Evolutionary conservation across 2,329 filamentous ascomycete species (phyloP), one percentile per base, ranked within the genome.

Genomic region (Phaeosphaeria sp.): DNA sequence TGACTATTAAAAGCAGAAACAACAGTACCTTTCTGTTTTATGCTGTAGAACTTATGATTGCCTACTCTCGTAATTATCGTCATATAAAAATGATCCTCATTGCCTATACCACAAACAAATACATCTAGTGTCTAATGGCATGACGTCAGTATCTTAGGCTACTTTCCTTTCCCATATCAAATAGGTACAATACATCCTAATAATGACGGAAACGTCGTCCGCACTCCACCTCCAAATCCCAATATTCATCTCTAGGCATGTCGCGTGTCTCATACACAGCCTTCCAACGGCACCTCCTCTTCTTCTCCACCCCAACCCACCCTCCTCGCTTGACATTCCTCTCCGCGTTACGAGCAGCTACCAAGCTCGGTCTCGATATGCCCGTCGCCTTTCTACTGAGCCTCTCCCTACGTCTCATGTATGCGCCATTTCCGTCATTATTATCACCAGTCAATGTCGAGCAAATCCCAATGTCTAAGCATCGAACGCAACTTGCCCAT

Each of bases 251-350:
- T 20, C 46, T 5, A 27, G 39, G 18, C 2, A 64, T 64, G 67
- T 63, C 65, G 46, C 54, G 51, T 52, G 56, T 30, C 39, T 58
- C 50, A 7, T 66, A 65, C 46, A 63, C 65, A 3, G 58, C 67
- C 13, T 69, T 69, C 41, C 66, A 69, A 43, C 51, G 51, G 25
- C 67, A 69, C 41, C 57, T 69, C 10, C 33, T 60, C 20, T 69
- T 68, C 60, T 68, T 69, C 49, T 66, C 65, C 5, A 69, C 64
- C 1, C 62, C 63, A 6, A 67, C 64, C 13, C 53, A 58, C 13
- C 61, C 62, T 30, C 64, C 67, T 11, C 36, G 62, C 15, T 62
- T 69, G 17, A 69, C 67, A 17, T 58, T 69, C 21, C 15, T 52
- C 4, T 69, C 66, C 11, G 60, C 56, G 15, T 49, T 68, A 11